Evolutionary conservation across 2,329 filamentous ascomycete genomes (phyloP), one percentile per base, ranked within the genome.

Genomic region (Pseudogymnoascus sp.): DNA sequence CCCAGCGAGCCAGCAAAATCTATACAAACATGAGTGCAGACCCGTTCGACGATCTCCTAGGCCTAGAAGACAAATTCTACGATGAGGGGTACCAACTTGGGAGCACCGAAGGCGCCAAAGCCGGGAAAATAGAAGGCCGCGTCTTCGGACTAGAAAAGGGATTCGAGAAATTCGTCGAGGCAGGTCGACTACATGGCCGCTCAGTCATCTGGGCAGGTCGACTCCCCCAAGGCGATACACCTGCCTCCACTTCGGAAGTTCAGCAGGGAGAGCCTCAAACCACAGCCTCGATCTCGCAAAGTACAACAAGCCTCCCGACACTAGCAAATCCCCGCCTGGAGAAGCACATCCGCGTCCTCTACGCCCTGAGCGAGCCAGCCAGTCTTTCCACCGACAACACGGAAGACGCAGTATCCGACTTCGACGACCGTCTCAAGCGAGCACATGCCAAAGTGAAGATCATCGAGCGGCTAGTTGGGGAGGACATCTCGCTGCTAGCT

Each of bases 81-180:
- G 79, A 84, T 50, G 85, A 93, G 75, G 94, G 94, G 64, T 93
- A 92, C 78, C 75, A 80, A 5, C 82, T 91, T 62, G 94, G 94
- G 47, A 75, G 85, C 59, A 77, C 81, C 42, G 93, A 96, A 75
- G 94, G 94, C 65, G 79, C 84, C 42, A 82, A 82, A 64, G 88
- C 90, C 33, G 94, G 94, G 40, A 86, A 87, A 64, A 85, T 91
- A 67, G 94, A 99, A 80, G 94, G 94, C 65, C 89, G 92, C 61
- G 84, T 91, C 18, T 91, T 97, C 72, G 94, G 93, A 0, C 84
- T 97, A 44, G 89, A 95, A 73, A 94, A 92, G 67, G 93, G 92
- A 0, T 97, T 94, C 70, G 91, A 96, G 70, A 97, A 96, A 76
- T 97, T 95, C 71, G 73, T 89, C 44, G 87, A 91, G 66, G 84